Base-by-base conservation (phyloP, 768 basidiomycete species). In the Naganishia vaughanmartiniae region DNA sequence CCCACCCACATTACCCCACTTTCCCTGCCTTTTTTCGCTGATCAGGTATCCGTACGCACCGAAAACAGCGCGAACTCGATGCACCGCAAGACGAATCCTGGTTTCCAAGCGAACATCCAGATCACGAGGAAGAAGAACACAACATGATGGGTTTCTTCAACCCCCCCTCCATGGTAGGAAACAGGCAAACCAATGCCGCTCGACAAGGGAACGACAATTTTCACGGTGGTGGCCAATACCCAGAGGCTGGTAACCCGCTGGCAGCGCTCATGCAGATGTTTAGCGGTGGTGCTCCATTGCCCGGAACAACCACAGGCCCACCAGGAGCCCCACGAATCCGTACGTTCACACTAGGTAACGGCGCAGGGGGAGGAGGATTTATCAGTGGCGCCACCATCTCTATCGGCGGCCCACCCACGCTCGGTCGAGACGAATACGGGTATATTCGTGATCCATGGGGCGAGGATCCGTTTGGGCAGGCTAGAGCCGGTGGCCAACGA, bases 291-390 rank as follows among this genome's bases (percentile, higher is more conserved):
- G 21, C 33, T 15, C 31, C 36, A 24, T 5, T 36, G 6, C 60
- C 36, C 0, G 24, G 24, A 11, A 63, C 39, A 17, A 45, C 24
- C 15, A 4, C 11, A 1, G 28, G 24, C 17, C n/a, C 9, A 10
- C 14, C 10, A 39, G 60, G 39, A 24, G 60, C 24, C 3, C 60
- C 60, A 3, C 19, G 73, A 34, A 33, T 65, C 17, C 70, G 76
- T 24, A 74, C 74, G 21, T 76, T 74, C 24, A 67, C 69, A 6
- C 76, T 76, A 69, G 74, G 76, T 19, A 74, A 77, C 1, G 75
- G 76, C 3, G 78, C 75, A 42, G 63, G 70, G 30, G 78, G 70
- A 34, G 78, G 76, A 12, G 69, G 70, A 53, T 73, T 77, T 5
- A 65, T 73, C 21, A 74, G 77, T 69, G 76, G 78, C 3, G 60